These are phyloP conservation scores for Hypoxylon trugodes DNA, from an alignment of 495 filamentous ascomycete genomes.

Conservation along the genomic window DNA sequence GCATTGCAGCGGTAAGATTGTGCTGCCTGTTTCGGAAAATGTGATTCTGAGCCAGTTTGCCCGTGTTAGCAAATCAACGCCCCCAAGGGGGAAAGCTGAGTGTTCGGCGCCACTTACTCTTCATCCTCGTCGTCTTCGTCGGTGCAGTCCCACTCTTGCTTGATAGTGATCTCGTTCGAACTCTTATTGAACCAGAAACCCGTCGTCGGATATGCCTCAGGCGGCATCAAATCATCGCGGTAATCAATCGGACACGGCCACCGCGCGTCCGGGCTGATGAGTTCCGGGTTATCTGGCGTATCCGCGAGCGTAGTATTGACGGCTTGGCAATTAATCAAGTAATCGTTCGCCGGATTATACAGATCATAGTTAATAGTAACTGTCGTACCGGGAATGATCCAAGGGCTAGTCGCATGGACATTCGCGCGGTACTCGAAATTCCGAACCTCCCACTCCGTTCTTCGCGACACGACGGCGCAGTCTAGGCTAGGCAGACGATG, in stretches of 20 bases:
- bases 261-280: constrained; percentile 11
- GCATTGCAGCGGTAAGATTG: constrained; percentile 16
- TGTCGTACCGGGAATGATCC: not conserved
- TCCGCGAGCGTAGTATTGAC: not conserved
- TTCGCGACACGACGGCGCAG: not conserved
- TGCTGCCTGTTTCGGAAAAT: not conserved
- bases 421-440: not conserved
- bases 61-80: not conserved
- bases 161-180: constrained; percentile 3
- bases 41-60: not conserved
- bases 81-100: too few relatives aligned
- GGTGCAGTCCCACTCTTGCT: constrained; percentile 18
- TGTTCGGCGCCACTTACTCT: not conserved
- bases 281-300: not conserved
- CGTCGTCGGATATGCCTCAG: constrained; percentile 25
- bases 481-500: constrained; percentile 10
- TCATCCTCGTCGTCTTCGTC: constrained; percentile 12
- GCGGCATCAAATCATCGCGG: constrained; percentile 26
- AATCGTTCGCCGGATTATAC: constrained; percentile 17
- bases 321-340: constrained; percentile 19
- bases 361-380: constrained; percentile 11
- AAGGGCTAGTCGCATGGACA: not conserved
- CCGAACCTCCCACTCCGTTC: constrained; percentile 16
- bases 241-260: constrained; percentile 18
- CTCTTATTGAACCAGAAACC: constrained; percentile 17